Evolutionary conservation across 2,329 filamentous ascomycete species (phyloP), one percentile per base, ranked within the genome.

Genomic region (Ciborinia camelliae): DNA sequence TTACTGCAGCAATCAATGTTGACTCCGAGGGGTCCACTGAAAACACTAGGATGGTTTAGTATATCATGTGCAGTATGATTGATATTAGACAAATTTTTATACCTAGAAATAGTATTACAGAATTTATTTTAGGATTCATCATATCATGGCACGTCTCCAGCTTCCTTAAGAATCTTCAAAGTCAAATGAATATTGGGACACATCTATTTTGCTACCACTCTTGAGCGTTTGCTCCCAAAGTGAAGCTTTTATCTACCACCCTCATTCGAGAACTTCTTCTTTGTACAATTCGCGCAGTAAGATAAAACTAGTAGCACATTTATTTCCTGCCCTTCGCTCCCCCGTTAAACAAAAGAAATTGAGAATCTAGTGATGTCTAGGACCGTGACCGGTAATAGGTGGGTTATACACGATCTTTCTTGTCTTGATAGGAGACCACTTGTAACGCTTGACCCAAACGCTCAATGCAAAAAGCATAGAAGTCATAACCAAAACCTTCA

Each of bases 381-480:
- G 41, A 50, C 37, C 63, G 23, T 63, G 52, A 15, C 37, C 43
- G 32, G 62, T 45, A 15, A 52, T 18, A 28, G 92, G 92, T 69
- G 92, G 91, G 77, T 88, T 90, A 82, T 96, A 97, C 73, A 87
- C 84, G 73, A 98, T 82, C 89, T 98, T 97, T 77, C 95, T 89
- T 74, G 92, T 90, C 90, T 99, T 99, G 79, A 99, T 82, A 75
- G 90, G 88, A 67, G 92, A 85, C 95, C 95, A 99, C 88, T 98
- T 99, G 89, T 99, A 99, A 82, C 93, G 89, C 90, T 99, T 99
- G 71, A 98, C 90, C 92, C 93, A 99, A 74, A 99, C 87, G 79
- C 90, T 96, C 75, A 98, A 75, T 65, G 91, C 92, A 77, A 92
- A 90, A 69, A 99, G 83, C 68, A 89, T 86, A 68, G 89, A 84